phyloP scores from a whole-genome alignment of 2,329 filamentous ascomycete genomes.

The Cytospora schulzeri region DNA sequence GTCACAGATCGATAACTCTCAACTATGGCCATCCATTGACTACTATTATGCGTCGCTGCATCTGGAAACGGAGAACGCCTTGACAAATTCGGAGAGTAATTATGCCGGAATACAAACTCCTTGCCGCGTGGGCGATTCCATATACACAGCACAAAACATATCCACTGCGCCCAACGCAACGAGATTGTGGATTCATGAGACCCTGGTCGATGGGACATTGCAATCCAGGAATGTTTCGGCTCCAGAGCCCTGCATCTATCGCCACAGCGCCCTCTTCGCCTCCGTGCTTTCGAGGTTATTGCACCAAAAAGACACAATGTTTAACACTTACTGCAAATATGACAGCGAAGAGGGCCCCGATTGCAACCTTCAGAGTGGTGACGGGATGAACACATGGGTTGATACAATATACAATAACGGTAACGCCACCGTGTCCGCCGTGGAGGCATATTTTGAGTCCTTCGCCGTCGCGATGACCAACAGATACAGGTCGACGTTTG shows the following conservation, averaged over 20 bases:
- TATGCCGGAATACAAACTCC: not conserved
- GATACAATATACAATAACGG: not conserved
- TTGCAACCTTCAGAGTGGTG: too few species aligned
- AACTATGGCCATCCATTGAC: not conserved
- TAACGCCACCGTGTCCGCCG: not conserved
- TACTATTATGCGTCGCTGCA: not conserved
- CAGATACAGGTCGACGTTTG: not conserved
- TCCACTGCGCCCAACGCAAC: not conserved
- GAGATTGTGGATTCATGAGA: not conserved
- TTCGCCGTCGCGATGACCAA: not conserved
- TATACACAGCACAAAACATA: not conserved
- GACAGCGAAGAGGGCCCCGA: too few species aligned
- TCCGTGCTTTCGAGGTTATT: not conserved
- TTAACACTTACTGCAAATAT: not conserved
- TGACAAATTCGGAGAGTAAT: not conserved
- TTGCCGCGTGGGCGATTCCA: not conserved
- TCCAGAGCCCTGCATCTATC: not conserved
- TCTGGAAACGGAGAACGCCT: not conserved
- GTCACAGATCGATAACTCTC: not conserved
- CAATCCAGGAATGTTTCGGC: not conserved
- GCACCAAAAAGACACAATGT: not conserved
- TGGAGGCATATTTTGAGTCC: not conserved
- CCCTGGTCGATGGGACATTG: not conserved
- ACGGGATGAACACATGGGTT: not conserved
- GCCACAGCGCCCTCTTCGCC: not conserved